These are phyloP conservation scores for Calycina marina DNA, from an alignment of 2,329 filamentous ascomycete genomes.

Conservation along the genomic window DNA sequence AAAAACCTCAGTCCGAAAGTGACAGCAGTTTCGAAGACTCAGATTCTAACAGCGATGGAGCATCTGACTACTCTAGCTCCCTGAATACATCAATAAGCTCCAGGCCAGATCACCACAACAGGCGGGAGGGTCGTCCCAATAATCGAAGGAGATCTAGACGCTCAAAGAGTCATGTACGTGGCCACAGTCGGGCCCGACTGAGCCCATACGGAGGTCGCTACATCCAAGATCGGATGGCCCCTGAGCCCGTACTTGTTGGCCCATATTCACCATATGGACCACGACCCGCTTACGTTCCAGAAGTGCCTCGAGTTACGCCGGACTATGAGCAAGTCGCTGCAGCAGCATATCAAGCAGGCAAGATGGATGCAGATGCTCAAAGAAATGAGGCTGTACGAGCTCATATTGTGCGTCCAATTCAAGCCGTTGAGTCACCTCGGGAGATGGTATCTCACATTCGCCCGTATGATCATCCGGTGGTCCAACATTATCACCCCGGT, in stretches of 20 bases:
- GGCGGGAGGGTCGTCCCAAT: background rate
- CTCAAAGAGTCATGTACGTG: too few relatives aligned
- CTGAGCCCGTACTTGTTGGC: too few relatives aligned
- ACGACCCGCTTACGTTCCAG: constrained; percentile 9
- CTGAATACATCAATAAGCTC: constrained; percentile 10
- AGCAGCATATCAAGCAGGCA: constrained; percentile 17
- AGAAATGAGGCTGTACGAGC: constrained; percentile 8
- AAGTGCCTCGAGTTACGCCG: constrained; percentile 9
- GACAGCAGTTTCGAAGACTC: too few relatives aligned
- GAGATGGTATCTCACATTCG: too few relatives aligned
- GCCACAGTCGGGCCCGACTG: too few relatives aligned
- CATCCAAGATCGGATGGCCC: too few relatives aligned
- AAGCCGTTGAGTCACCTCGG: constrained; percentile 2
- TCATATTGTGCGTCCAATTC: constrained; percentile 5
- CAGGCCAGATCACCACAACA: constrained; percentile 4
- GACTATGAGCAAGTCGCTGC: constrained; percentile 5
- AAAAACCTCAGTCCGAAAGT: too few relatives aligned
- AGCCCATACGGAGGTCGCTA: too few relatives aligned
- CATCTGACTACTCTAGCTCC: constrained; percentile 6
- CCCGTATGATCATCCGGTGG: constrained; percentile 2
- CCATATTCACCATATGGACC: too few relatives aligned
- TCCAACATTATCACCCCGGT: constrained; percentile 2
- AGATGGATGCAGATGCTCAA: constrained; percentile 15
- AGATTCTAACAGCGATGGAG: constrained; percentile 6
- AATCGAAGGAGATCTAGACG: constrained; percentile 3